Conservation (phyloP, 495 filamentous ascomycete genomes). For the Penicillium robsamsonii region DNA sequence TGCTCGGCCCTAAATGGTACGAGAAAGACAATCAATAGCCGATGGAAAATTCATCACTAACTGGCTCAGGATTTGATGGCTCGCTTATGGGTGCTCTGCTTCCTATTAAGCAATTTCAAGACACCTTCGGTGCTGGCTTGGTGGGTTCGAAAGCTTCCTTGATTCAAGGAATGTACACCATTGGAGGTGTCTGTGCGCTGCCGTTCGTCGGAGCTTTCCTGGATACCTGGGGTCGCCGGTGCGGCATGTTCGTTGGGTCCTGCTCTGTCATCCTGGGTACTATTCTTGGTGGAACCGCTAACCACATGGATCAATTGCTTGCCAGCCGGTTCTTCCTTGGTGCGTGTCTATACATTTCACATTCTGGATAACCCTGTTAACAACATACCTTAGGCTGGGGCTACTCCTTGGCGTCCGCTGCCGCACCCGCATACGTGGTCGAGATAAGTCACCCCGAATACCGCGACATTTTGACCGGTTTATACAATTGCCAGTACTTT, state of each 20-base stretch:
- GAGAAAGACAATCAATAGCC: too few species aligned
- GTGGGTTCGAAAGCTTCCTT: slow-evolving; percentile 44
- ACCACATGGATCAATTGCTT: slow-evolving; percentile 54
- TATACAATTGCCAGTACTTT: slow-evolving; percentile 56
- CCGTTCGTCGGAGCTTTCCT: slow-evolving; percentile 52
- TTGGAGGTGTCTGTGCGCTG: slow-evolving; percentile 52
- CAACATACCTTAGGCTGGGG: slow-evolving; percentile 54
- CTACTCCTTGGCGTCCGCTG: slow-evolving; percentile 60
- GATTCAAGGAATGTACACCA: slow-evolving; percentile 58
- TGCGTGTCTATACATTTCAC: not conserved
- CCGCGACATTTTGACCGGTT: slow-evolving; percentile 59
- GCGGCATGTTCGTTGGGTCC: slow-evolving; percentile 62
- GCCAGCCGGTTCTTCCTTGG: slow-evolving; percentile 68
- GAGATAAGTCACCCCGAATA: slow-evolving; percentile 71
- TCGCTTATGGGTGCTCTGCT: slow-evolving; percentile 19
- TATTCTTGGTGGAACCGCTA: slow-evolving; percentile 48
- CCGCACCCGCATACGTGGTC: slow-evolving; percentile 67
- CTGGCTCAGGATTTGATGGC: slow-evolving; percentile 11
- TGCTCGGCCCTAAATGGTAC: slow-evolving; percentile 10
- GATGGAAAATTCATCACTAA: not conserved
- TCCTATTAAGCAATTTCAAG: slow-evolving; percentile 11
- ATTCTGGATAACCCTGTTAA: slow-evolving; percentile 3
- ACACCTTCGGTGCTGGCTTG: slow-evolving; percentile 9
- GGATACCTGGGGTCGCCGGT: slow-evolving; percentile 55
- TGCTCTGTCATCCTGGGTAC: slow-evolving; percentile 59